Evolutionary conservation across 495 filamentous ascomycete species (phyloP), one percentile per base, ranked within the genome.

Genomic region (Clavariopsis aquatica): DNA sequence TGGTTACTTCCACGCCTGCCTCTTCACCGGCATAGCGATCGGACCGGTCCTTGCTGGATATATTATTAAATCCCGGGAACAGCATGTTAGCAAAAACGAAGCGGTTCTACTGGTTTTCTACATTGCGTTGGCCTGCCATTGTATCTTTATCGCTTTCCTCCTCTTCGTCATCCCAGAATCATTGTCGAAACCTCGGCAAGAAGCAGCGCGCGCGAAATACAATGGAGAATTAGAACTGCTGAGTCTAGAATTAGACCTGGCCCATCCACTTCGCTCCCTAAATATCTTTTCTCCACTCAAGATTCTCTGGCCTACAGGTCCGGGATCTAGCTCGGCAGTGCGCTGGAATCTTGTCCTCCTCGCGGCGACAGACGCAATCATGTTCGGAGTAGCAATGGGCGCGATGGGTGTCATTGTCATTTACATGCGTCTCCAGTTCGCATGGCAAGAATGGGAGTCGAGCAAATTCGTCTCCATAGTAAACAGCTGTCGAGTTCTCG

Each of bases 1-100:
- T 74, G 92, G 89, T 2, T 91, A 90, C 66, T 88, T 96, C 63
- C 91, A 97, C 69, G 92, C 90, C 15, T 87, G 86, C 68, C 79
- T 98, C 17, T 98, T 96, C 71, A 81, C 83, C 9, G 94, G 94
- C 26, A 85, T 97, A 49, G 93, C 94, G 4, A 63, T 89, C 13
- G 94, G 94, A 0, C 94, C 94, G 1, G 78, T 91, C 15, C 64
- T 94, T 9, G 89, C 90, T 2, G 94, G 89, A 8, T 84, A 87
- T 62, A 69, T 98, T 34, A 85, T 96, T 49, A 81, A 88, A 68
- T 76, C 74, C 68, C 59, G 49, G 1, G 19, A 28, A 43, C 22
- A 41, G 20, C 4, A 26, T 19, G 49, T 62, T 20, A 26, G 49
- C 20, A 64, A 57, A 41, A 92, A 89, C 0, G 87, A 86, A 0